Percentiles rank a stretch among this genome's conserved stretches.
Conservation (phyloP, 108 stramenopile species). For the Cylindrotheca closterium region DNA sequence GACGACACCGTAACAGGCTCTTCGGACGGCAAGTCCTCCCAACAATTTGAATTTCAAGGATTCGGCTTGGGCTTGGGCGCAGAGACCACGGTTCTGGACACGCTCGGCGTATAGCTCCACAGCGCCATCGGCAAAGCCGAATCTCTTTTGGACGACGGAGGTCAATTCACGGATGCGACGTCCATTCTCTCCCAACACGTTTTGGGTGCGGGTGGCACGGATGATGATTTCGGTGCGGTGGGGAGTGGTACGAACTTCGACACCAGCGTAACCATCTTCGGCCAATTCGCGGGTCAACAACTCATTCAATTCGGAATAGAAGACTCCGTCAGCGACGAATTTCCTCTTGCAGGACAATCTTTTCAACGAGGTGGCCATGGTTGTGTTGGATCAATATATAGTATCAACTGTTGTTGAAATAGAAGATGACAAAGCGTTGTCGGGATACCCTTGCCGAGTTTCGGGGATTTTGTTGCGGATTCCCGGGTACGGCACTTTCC, state of each 20-base stretch:
- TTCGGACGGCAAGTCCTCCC: constrained; percentile 98
- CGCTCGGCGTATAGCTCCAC: constrained; percentile 99
- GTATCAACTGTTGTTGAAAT: too few species aligned
- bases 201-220: constrained; percentile 98
- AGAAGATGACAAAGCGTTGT: background rate
- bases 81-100: constrained; percentile 97
- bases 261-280: constrained; percentile 98
- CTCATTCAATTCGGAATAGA: constrained; percentile 99
- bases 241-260: constrained; percentile 98
- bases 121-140: constrained; percentile 97
- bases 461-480: background rate
- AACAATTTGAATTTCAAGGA: constrained; percentile 99
- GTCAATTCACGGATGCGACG: constrained; percentile 99
- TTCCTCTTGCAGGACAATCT: constrained; percentile 98
- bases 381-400: constrained; percentile 5
- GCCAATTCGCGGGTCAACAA: constrained; percentile 96
- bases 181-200: constrained; percentile 99
- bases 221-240: constrained; percentile 99
- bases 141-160: constrained; percentile 98
- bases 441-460: background rate
- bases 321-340: constrained; percentile 99
- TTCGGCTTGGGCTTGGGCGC: constrained; percentile 99
- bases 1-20: constrained; percentile 99
- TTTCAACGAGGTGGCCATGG: constrained; percentile 43
- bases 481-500: background rate